These are phyloP conservation scores for Dothideomycetidae sp. DNA, from an alignment of 2,329 filamentous ascomycete genomes.

Conservation along the genomic window DNA sequence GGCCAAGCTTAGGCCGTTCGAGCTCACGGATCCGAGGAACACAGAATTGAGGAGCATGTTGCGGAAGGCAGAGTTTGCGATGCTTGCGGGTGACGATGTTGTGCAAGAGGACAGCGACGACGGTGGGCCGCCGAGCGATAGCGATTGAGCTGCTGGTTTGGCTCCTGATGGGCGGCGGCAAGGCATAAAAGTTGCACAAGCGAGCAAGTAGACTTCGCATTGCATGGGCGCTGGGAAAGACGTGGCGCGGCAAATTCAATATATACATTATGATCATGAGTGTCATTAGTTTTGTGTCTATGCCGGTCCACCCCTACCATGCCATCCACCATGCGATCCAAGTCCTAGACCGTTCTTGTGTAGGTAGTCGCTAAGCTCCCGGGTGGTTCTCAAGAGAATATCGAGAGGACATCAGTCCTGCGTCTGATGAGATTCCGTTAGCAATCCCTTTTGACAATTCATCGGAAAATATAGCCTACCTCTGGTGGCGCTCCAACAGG, in stretches of 20 bases:
- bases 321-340: no score
- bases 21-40: conserved; percentile 62
- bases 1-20: conserved; percentile 54
- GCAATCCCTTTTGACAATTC: not conserved
- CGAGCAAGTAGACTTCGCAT: conserved; percentile 2
- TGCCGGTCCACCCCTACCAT: no score
- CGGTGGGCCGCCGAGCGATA: conserved; percentile 32
- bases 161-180: not conserved
- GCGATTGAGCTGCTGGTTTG: conserved; percentile 24
- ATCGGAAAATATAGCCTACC: conserved; percentile 24
- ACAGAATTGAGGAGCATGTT: conserved; percentile 46
- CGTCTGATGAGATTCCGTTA: conserved; percentile 1
- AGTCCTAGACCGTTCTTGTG: no score
- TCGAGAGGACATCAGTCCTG: conserved; percentile 6
- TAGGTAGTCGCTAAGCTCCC: no score
- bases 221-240: conserved; percentile 5
- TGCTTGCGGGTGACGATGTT: conserved; percentile 33
- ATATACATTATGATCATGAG: not conserved
- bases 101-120: conserved; percentile 35
- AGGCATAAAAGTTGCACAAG: not conserved
- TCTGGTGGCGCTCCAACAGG: conserved; percentile 53
- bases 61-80: conserved; percentile 55
- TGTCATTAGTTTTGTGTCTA: no score
- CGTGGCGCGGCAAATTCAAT: not conserved
- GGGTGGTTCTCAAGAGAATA: no score